A percentile compares a stretch with the other conserved stretches of the same genome.
Evolutionary conservation across 371 early-diverging fungal species (phyloP).

Genomic region (Smittium mucronatum): DNA sequence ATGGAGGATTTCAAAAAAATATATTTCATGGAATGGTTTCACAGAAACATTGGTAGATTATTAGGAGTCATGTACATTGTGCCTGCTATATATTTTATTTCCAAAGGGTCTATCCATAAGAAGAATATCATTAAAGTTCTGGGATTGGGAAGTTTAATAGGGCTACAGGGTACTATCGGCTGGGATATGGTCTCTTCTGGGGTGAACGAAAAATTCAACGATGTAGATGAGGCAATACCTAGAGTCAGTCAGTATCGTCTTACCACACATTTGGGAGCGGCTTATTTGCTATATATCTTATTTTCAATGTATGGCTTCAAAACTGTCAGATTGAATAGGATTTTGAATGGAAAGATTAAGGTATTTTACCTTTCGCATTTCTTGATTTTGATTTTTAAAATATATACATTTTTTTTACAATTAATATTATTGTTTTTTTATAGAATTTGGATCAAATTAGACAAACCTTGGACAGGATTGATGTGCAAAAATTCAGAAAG

Average conservation of each 20-base stretch:
- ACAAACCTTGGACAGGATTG: neutral
- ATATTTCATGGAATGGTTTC: slow-evolving; percentile 94
- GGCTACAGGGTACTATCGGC: slow-evolving; percentile 87
- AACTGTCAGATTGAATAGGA: slow-evolving; percentile 39
- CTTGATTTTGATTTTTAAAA: too few species aligned
- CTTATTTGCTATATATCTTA: slow-evolving; percentile 72
- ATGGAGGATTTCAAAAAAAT: slow-evolving; percentile 88
- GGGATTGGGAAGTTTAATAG: slow-evolving; percentile 62
- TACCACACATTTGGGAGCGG: slow-evolving; percentile 81
- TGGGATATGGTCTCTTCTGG: slow-evolving; percentile 98
- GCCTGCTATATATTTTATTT: slow-evolving; percentile 76
- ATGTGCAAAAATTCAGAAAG: slow-evolving; percentile 33
- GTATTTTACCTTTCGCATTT: slow-evolving; percentile 27
- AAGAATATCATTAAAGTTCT: slow-evolving; percentile 50
- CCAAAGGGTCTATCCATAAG: slow-evolving; percentile 58
- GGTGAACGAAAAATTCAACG: slow-evolving; percentile 45
- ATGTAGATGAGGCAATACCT: slow-evolving; percentile 68
- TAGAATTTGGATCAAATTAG: slow-evolving; percentile 7
- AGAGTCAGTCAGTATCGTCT: slow-evolving; percentile 90
- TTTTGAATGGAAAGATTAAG: slow-evolving; percentile 14
- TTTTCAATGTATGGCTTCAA: slow-evolving; percentile 66
- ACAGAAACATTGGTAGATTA: slow-evolving; percentile 83
- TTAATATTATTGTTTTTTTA: neutral
- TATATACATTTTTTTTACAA: neutral
- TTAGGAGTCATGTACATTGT: slow-evolving; percentile 81